Evolutionary conservation across 2,329 filamentous ascomycete genomes (phyloP), one percentile per base, ranked within the genome.

Genomic region (Phialophora tarda): DNA sequence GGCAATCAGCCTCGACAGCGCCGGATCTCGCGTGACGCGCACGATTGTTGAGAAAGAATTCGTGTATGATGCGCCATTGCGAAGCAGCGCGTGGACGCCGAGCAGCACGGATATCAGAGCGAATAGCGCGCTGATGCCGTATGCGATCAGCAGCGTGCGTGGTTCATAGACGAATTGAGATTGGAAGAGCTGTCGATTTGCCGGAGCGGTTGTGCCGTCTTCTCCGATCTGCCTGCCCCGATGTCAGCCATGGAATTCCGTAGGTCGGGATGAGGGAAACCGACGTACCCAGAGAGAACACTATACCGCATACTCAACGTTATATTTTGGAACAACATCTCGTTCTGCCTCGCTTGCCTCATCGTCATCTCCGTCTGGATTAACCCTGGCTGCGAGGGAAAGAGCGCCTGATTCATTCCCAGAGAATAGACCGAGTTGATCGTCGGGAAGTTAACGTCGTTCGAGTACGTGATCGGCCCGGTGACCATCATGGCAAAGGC

Each of bases 11-110:
- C 65, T 58, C n/a, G 65, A 61, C 4, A 69, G 41, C 24, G 51
- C 47, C 28, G 64, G 60, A 41, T 67, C 65, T n/a, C 64, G 53
- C 21, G 64, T 69, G 11, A 63, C 67, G 48, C 67, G 48, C 14
- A 67, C 64, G 48, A 67, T 61, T 7, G 67, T 69, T 12, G 67
- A 67, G 44, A 69, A 69, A 8, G 58, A 57, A 32, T 59, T 67
- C 17, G 61, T 59, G 55, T 64, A 69, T n/a, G 54, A 62, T 6
- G 65, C 67, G 21, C 61, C 57, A 44, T 69, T 69, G 55, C 63
- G 59, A 7, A 67, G 32, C 14, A 69, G 47, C 7, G 67, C 67
- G 34, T 67, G 62, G 7, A 62, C 50, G 2, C 67, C 67, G 24
- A 69, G 26, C 61, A 62, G 8, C 11, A 64, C 48, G 48, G 64